Evolutionary conservation across 1,284 basidiomycete species (phyloP), one percentile per base, ranked within the genome.

Genomic region (Vanrija sp.): DNA sequence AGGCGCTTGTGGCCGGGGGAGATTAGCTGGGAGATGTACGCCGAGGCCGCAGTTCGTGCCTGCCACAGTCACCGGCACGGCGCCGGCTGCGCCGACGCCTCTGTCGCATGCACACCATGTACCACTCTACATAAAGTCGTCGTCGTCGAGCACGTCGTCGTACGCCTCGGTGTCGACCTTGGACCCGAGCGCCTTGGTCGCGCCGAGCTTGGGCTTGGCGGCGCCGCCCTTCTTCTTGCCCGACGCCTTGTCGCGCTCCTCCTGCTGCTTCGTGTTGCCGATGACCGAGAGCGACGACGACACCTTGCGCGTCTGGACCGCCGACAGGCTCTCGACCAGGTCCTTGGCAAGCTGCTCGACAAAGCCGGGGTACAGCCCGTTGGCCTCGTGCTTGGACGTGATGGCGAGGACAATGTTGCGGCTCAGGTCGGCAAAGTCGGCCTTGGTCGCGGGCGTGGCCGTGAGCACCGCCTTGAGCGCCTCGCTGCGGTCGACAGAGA

Each of bases 191-290:
- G 75, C 72, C 88, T 92, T 60, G 49, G 82, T 77, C n/a, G 83
- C 81, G 14, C 87, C 90, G 27, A 94, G 89, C 73, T 87, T 93
- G n/a, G 80, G 75, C 9, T 82, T 76, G 6, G 78, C 73, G 72
- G 88, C 86, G 23, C 55, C 56, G 69, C 83, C 80, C 78, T 93
- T 94, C 80, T 92, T 93, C 83, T 93, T 94, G 20, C 89, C 89
- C 60, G 84, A 85, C 0, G 84, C 80, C 75, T 88, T 90, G 45
- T 92, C 90, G 56, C 86, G 80, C 70, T 86, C 84, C 71, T 91
- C 89, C 75, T 84, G 88, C 78, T 93, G 89, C 78, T 97, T 97
- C 78, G 93, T 90, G 69, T 94, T 95, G 47, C 90, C 87, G 12
- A 96, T 79, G 2, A 88, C 85, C 18, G 88, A 89, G 49, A 97